A percentile compares a stretch with the other conserved stretches of the same genome.
Evolutionary conservation across 225 moss, liverwort and hornwort genomes (phyloP).

Genomic region (Antitrichia curtipendula): DNA sequence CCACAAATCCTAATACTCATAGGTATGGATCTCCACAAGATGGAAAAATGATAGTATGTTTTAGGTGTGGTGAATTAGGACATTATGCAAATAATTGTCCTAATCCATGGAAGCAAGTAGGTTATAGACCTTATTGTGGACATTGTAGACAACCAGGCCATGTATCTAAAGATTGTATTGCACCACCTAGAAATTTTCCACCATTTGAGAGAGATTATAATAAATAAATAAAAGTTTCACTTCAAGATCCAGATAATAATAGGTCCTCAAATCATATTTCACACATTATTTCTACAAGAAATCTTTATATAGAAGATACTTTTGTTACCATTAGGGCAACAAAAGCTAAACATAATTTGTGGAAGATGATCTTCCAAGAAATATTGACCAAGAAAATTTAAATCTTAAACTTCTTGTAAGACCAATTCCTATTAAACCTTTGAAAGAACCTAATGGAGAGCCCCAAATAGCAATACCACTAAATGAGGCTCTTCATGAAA

Average conservation of each 20-base stretch:
- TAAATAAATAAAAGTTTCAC: accelerated
- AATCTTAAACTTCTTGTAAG: no score
- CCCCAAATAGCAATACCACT: no score
- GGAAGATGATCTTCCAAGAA: no score
- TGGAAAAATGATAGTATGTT: background rate
- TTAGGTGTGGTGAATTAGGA: background rate
- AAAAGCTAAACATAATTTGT: no score
- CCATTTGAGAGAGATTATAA: background rate
- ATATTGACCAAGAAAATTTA: no score
- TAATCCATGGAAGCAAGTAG: background rate
- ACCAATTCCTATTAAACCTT: no score
- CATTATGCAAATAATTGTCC: background rate
- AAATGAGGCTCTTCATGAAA: no score
- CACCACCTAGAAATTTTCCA: background rate
- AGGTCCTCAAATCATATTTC: background rate
- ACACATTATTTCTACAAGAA: accelerated
- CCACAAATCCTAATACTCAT: background rate
- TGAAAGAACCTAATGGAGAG: no score
- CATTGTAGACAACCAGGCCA: background rate
- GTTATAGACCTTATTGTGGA: background rate
- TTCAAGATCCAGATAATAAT: accelerated
- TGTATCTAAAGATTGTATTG: background rate
- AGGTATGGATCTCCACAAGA: accelerated
- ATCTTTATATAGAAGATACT: no score
- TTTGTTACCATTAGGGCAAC: no score